Percentiles rank a stretch among this genome's conserved stretches.
Evolutionary conservation across 805 yeast species (phyloP).

Genomic region (Saccharomycopsis sp.): DNA sequence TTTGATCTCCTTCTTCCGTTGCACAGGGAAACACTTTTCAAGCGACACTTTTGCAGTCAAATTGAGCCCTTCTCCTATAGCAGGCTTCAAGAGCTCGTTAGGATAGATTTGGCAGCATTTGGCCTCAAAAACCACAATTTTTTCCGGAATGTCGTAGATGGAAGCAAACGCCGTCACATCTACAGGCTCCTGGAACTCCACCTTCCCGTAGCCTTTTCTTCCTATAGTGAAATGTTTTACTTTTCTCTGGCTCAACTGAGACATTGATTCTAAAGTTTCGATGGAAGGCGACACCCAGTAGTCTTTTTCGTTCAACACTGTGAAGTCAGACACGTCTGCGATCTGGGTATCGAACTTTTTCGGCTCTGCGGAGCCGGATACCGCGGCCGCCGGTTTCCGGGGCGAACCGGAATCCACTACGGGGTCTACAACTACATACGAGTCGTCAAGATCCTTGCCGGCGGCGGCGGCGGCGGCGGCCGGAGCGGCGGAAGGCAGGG

Average conservation of each 20-base stretch:
- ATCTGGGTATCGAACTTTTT: constrained; percentile 14
- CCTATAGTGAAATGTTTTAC: constrained; percentile 71
- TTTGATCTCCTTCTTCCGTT: constrained; percentile 61
- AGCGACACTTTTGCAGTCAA: constrained; percentile 65
- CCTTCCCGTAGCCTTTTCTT: constrained; percentile 65
- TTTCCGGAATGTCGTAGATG: constrained; percentile 58
- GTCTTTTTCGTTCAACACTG: constrained; percentile 54
- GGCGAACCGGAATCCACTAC: too few relatives aligned
- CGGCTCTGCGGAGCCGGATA: background rate
- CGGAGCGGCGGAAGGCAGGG: background rate
- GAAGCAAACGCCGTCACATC: constrained; percentile 67
- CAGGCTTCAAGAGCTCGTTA: constrained; percentile 52
- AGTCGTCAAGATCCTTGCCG: background rate
- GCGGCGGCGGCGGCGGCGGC: background rate
- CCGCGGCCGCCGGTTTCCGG: too few relatives aligned
- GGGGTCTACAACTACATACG: background rate
- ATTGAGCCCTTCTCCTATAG: constrained; percentile 76
- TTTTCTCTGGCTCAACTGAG: constrained; percentile 56
- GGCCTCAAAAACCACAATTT: constrained; percentile 51
- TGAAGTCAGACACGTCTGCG: constrained; percentile 33
- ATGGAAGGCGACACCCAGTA: constrained; percentile 84
- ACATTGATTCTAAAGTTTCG: constrained; percentile 49
- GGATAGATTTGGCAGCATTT: constrained; percentile 69
- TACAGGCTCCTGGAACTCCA: constrained; percentile 74
- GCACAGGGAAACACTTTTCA: constrained; percentile 75